Evolutionary conservation across 2,329 filamentous ascomycete genomes (phyloP), one percentile per base, ranked within the genome.

Genomic region (Exophiala spinifera): DNA sequence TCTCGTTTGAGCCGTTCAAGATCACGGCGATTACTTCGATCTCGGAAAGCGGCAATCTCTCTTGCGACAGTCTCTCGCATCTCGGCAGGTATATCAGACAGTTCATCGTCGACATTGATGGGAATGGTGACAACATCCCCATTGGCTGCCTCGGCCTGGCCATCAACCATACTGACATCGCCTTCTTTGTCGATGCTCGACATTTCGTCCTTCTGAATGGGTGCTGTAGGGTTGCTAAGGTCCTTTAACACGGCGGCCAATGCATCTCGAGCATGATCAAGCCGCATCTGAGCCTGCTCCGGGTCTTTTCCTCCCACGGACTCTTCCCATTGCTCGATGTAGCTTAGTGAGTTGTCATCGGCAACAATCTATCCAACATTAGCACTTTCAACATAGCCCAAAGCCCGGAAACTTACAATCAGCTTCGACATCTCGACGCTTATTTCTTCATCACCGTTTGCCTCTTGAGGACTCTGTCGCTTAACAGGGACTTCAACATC

Each of bases 51-150:
- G 0, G 90, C 86, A 65, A 99, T 99, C 69, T 99, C 95, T 53
- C 87, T 87, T 0, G 94, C 89, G 14, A 99, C 94, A 0, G 90
- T 91, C 68, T 95, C 94, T 20, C 94, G 86, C 90, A 96, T 95
- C 68, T 97, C 94, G 1, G 89, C 87, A 0, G 94, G 94, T 45
- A 99, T 96, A 65, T 99, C 94, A 17, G 91, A 87, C 42, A 99
- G 78, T 67, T 99, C 94, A 66, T 99, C 95, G 60, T 99, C 94
- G 49, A 88, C 83, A 1, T 86, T 85, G 28, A 96, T 79, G 3
- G 91, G 87, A 55, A 97, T 95, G 54, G 91, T 96, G 36, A 96
- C 86, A 70, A 96, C 91, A 37, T 74, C 72, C 36, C 83, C 83
- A 34, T 77, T 76, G 21, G 78, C 72, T 14, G 71, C 70, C 0